A percentile compares a stretch with the other conserved stretches of the same genome.
These are phyloP conservation scores for Cercospora janseana DNA, from an alignment of 2,329 filamentous ascomycete species.

Conservation along the genomic window DNA sequence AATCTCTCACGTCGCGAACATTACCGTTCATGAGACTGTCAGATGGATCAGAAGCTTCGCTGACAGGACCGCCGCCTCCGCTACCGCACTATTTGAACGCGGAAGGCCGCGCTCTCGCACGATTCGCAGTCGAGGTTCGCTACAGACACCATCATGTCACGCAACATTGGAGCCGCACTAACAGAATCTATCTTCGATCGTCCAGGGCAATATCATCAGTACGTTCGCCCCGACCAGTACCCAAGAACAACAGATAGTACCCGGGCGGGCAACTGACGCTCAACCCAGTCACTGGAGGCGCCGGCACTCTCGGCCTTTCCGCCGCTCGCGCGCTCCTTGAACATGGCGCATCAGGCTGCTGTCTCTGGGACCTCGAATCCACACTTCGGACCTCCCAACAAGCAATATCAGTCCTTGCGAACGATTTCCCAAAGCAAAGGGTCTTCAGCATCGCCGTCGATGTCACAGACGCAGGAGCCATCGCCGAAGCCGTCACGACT, in stretches of 20 bases:
- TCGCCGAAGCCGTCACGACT: slow-evolving; percentile 46
- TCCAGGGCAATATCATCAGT: slow-evolving; percentile 52
- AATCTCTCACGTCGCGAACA: slow-evolving; percentile 45
- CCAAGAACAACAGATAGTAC: neutral
- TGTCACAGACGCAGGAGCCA: slow-evolving; percentile 55
- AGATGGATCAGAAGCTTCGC: slow-evolving; percentile 41
- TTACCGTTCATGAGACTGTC: slow-evolving; percentile 53
- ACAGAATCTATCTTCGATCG: neutral
- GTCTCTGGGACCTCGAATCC: slow-evolving; percentile 59
- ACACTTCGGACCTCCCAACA: slow-evolving; percentile 41
- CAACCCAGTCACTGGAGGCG: slow-evolving; percentile 60
- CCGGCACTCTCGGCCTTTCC: slow-evolving; percentile 61
- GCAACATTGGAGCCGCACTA: neutral
- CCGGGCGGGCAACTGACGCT: neutral
- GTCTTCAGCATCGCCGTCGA: slow-evolving; percentile 57
- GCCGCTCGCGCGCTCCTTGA: slow-evolving; percentile 64
- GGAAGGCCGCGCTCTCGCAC: slow-evolving; percentile 45
- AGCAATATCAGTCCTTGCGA: slow-evolving; percentile 48
- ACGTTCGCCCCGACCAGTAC: too few relatives aligned
- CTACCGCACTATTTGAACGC: slow-evolving; percentile 44
- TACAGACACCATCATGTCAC: neutral
- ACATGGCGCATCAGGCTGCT: slow-evolving; percentile 60
- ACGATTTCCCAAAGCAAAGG: slow-evolving; percentile 54
- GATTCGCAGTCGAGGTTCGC: slow-evolving; percentile 48
- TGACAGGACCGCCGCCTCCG: slow-evolving; percentile 47